Evolutionary conservation across 805 yeast species (phyloP).

Genomic region (Saccharomycopsis oosterbeekiorum): DNA sequence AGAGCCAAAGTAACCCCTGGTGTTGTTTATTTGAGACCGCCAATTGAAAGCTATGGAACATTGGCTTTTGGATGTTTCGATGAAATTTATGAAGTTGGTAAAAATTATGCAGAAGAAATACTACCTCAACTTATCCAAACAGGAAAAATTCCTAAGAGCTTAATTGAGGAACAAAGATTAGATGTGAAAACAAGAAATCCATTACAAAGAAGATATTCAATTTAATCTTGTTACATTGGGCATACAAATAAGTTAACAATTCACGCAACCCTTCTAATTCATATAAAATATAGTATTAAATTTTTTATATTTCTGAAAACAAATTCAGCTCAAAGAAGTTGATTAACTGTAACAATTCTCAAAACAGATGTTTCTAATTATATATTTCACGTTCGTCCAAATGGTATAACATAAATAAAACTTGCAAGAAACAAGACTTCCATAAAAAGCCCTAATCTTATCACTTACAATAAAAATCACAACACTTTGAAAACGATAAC

Average conservation of each 20-base stretch:
- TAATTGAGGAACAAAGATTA: slow-evolving; percentile 27
- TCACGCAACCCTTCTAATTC: too few species aligned
- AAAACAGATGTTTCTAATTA: too few species aligned
- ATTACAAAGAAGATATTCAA: slow-evolving; percentile 54
- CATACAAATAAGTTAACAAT: too few species aligned
- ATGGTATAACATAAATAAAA: too few species aligned
- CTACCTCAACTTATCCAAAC: slow-evolving; percentile 42
- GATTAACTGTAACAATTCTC: too few species aligned
- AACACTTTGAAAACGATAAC: neutral
- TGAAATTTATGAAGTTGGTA: slow-evolving; percentile 77
- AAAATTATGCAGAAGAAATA: slow-evolving; percentile 54
- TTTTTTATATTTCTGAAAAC: too few species aligned
- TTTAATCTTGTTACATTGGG: slow-evolving; percentile 24
- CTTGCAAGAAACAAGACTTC: too few species aligned
- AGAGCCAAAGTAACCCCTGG: slow-evolving; percentile 78
- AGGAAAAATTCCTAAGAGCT: slow-evolving; percentile 51
- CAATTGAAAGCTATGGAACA: slow-evolving; percentile 85
- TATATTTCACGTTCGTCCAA: too few species aligned
- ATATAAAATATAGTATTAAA: too few species aligned
- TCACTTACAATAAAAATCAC: neutral
- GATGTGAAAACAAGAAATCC: slow-evolving; percentile 25
- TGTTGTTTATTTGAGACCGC: slow-evolving; percentile 83
- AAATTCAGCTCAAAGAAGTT: too few species aligned
- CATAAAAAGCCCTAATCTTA: neutral
- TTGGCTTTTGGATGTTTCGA: slow-evolving; percentile 87